Percentiles rank a stretch among this genome's conserved stretches.
Conservation (phyloP, 2,329 filamentous ascomycete species). For the Phaeosphaeriaceae sp. region DNA sequence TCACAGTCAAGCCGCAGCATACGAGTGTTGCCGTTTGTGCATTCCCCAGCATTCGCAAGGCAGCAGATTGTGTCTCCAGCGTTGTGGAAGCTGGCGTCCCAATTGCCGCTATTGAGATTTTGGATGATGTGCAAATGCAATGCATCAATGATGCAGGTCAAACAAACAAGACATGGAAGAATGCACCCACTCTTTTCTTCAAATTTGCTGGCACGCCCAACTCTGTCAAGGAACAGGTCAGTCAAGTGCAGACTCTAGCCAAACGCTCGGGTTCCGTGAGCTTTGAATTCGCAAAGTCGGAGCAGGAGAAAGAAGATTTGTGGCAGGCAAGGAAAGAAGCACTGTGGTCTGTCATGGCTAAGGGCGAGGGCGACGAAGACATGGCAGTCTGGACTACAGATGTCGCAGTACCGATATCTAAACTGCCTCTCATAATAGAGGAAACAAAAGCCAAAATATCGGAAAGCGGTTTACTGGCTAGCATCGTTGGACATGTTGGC, state of each 20-base stretch:
- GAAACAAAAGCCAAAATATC: conserved; percentile 72
- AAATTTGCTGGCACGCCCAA: conserved; percentile 73
- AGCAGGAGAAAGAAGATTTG: conserved; percentile 70
- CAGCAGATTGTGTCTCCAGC: conserved; percentile 78
- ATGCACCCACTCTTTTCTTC: conserved; percentile 75
- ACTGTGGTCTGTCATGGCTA: conserved; percentile 74
- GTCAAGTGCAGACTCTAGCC: conserved; percentile 67
- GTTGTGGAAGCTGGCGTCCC: conserved; percentile 83
- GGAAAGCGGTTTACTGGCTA: conserved; percentile 66
- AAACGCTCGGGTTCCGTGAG: conserved; percentile 66
- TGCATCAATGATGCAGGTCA: conserved; percentile 72
- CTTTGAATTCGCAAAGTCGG: conserved; percentile 71
- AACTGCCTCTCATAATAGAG: conserved; percentile 76
- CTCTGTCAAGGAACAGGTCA: conserved; percentile 80
- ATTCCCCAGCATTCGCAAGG: conserved; percentile 70
- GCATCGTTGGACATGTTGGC: conserved; percentile 75
- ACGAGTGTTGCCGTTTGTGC: conserved; percentile 79
- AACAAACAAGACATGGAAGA: conserved; percentile 70
- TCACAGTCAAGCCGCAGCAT: conserved; percentile 79
- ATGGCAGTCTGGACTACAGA: conserved; percentile 78
- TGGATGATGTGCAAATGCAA: conserved; percentile 89
- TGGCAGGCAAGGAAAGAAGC: conserved; percentile 80
- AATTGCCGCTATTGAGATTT: conserved; percentile 88
- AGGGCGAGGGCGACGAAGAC: conserved; percentile 64
- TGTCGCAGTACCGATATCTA: conserved; percentile 77